Evolutionary conservation across 2,329 filamentous ascomycete genomes (phyloP).

Genomic region (Sporothrix pallida): DNA sequence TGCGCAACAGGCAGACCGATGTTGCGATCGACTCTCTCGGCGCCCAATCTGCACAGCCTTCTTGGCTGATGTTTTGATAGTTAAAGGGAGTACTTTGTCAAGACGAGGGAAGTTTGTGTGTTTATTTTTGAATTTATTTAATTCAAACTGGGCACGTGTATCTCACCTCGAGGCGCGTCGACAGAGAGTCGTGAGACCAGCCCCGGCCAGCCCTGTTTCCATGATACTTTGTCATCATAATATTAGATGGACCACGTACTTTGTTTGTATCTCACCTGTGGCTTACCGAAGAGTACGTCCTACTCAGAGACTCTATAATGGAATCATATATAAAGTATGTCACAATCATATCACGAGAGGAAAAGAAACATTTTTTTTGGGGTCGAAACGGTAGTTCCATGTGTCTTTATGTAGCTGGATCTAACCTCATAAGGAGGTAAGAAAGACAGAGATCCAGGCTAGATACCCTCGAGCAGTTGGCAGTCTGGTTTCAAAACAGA

Average conservation of each 20-base stretch:
- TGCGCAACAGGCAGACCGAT: background rate
- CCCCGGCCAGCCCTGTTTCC: background rate
- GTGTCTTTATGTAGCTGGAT: constrained; percentile 6
- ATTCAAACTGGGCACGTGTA: background rate
- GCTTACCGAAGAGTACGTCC: background rate
- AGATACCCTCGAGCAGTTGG: background rate
- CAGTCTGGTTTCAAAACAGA: constrained; percentile 23
- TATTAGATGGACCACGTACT: background rate
- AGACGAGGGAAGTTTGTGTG: no score
- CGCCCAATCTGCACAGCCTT: constrained; percentile 14
- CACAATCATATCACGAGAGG: background rate
- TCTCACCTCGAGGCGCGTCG: constrained; percentile 6
- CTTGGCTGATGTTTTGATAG: background rate
- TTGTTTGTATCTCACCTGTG: background rate
- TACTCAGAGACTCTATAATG: no score
- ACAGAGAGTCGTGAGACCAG: background rate
- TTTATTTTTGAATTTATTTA: background rate
- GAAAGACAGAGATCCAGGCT: background rate
- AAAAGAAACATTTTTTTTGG: constrained; percentile 29
- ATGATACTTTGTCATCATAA: no score
- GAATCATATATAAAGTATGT: background rate
- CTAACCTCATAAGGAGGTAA: background rate
- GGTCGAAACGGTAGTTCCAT: constrained; percentile 29
- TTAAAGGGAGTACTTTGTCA: background rate
- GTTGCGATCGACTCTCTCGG: constrained; percentile 11